Conservation (phyloP, 768 basidiomycete species). For the Neoboletus subvelutipes region DNA sequence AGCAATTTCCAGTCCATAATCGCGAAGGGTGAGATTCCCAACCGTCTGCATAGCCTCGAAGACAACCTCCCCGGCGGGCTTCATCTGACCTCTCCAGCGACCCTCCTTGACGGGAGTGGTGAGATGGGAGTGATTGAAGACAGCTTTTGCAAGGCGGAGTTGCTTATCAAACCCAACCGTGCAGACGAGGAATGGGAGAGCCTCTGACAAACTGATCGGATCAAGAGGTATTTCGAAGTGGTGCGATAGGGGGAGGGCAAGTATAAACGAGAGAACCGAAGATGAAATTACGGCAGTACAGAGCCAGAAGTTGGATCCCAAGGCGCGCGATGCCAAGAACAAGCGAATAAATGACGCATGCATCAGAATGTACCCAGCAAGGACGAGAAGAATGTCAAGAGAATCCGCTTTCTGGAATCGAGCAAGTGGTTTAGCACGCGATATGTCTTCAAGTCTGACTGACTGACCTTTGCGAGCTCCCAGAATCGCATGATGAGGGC, state of each 20-base stretch:
- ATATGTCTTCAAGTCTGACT: slow-evolving; percentile 2
- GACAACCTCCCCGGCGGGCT: slow-evolving; percentile 81
- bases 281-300: slow-evolving; percentile 74
- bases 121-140: slow-evolving; percentile 80
- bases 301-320: slow-evolving; percentile 77
- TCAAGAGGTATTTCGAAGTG: slow-evolving; percentile 86
- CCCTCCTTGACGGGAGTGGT: slow-evolving; percentile 38
- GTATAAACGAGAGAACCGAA: slow-evolving; percentile 78
- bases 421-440: slow-evolving; percentile 13
- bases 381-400: slow-evolving; percentile 91
- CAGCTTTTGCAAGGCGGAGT: slow-evolving; percentile 83
- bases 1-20: slow-evolving; percentile 90
- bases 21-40: slow-evolving; percentile 83
- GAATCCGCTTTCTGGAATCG: slow-evolving; percentile 81
- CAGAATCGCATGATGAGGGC: slow-evolving; percentile 80
- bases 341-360: slow-evolving; percentile 92
- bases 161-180: slow-evolving; percentile 99
- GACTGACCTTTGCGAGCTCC: slow-evolving; percentile 72
- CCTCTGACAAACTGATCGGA: slow-evolving; percentile 90
- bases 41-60: slow-evolving; percentile 78
- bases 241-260: slow-evolving; percentile 74
- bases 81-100: slow-evolving; percentile 48
- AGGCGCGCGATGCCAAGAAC: slow-evolving; percentile 80
- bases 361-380: slow-evolving; percentile 94
- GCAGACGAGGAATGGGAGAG: slow-evolving; percentile 95